Percentiles rank a stretch among this genome's conserved stretches.
Evolutionary conservation across 1,139 yeast genomes (phyloP).

Genomic region (Diutina ranongensis): DNA sequence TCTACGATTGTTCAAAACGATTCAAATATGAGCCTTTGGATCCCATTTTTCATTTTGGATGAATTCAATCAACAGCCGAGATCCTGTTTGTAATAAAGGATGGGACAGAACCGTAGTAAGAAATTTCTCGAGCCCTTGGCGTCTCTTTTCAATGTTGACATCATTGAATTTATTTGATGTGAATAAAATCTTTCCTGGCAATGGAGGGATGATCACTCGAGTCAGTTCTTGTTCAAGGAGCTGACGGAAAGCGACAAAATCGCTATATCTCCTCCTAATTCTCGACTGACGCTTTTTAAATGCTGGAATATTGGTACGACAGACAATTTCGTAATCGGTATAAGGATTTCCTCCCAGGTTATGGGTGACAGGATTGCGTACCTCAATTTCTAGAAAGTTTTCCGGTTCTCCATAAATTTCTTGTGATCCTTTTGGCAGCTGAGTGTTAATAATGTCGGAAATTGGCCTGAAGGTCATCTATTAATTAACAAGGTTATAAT

Average conservation of each 20-base stretch:
- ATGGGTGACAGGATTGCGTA: slow-evolving; percentile 70
- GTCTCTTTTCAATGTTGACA: slow-evolving; percentile 71
- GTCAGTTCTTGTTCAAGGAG: slow-evolving; percentile 66
- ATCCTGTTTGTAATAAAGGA: slow-evolving; percentile 84
- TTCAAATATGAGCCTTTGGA: no score
- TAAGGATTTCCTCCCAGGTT: slow-evolving; percentile 47
- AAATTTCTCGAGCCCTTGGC: slow-evolving; percentile 78
- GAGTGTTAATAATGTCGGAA: slow-evolving; percentile 29
- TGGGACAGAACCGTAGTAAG: slow-evolving; percentile 80
- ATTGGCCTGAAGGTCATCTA: slow-evolving; percentile 36
- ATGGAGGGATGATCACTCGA: slow-evolving; percentile 70
- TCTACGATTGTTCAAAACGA: no score
- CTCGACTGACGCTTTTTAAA: slow-evolving; percentile 55
- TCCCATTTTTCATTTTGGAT: slow-evolving; percentile 87
- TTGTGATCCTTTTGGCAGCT: slow-evolving; percentile 43
- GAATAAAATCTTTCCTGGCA: slow-evolving; percentile 77
- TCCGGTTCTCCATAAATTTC: slow-evolving; percentile 93
- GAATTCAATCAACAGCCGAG: slow-evolving; percentile 71
- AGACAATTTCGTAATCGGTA: slow-evolving; percentile 86
- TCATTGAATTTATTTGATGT: slow-evolving; percentile 67
- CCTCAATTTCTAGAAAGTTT: slow-evolving; percentile 83
- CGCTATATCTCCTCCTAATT: slow-evolving; percentile 83
- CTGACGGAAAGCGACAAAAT: slow-evolving; percentile 72
- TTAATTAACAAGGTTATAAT: slow-evolving; percentile 24
- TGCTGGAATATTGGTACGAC: slow-evolving; percentile 82